Evolutionary conservation across 768 basidiomycete genomes (phyloP).

Genomic region (Tricholoma terreum): DNA sequence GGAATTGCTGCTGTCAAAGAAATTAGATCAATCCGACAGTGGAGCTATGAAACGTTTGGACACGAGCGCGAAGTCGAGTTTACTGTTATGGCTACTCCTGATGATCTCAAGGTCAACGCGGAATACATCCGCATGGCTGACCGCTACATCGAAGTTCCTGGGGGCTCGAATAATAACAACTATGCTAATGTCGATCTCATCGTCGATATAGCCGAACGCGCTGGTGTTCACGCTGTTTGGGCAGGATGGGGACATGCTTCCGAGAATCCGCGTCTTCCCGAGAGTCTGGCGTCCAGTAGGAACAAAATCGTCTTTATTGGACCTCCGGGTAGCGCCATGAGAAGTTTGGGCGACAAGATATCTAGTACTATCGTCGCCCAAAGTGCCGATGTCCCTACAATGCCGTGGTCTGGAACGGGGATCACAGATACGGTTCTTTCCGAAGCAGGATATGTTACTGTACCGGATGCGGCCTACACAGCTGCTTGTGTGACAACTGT

Average conservation of each 20-base stretch:
- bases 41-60: constrained; percentile 99
- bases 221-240: constrained; percentile 99
- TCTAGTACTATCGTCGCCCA: constrained; percentile 99
- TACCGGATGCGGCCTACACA: constrained; percentile 87
- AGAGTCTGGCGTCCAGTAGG: constrained; percentile 86
- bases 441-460: constrained; percentile 85
- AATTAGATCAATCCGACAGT: constrained; percentile 97
- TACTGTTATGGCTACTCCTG: constrained; percentile 99
- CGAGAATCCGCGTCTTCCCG: constrained; percentile 95
- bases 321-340: constrained; percentile 97
- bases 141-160: constrained; percentile 97
- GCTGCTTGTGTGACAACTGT: constrained; percentile 86
- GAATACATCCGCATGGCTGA: constrained; percentile 99
- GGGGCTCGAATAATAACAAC: constrained; percentile 98
- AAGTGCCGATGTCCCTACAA: constrained; percentile 92
- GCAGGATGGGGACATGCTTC: constrained; percentile 99
- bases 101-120: constrained; percentile 97
- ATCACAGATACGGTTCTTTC: constrained; percentile 85
- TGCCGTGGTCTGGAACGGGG: constrained; percentile 98
- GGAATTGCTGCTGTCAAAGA: constrained; percentile 99
- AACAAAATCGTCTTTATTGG: constrained; percentile 99
- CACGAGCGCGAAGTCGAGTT: constrained; percentile 95
- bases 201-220: constrained; percentile 94
- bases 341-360: constrained; percentile 98
- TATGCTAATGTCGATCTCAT: constrained; percentile 99